Percentiles rank a stretch among this genome's conserved stretches.
Conservation (phyloP, 371 early-diverging fungal genomes). For the Mortierella sp. region DNA sequence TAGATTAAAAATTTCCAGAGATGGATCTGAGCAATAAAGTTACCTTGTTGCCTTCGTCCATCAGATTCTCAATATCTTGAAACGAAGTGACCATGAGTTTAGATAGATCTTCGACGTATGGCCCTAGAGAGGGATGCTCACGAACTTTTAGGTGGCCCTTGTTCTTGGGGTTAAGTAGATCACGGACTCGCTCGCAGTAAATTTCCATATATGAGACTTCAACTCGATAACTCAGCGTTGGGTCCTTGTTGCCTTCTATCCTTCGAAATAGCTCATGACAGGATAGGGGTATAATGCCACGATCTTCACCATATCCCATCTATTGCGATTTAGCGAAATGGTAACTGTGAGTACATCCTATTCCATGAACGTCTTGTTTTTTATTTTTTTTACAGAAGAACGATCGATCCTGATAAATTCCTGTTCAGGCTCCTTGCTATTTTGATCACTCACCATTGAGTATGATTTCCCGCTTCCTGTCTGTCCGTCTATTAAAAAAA, state of each 20-base stretch:
- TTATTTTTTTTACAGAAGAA: no score
- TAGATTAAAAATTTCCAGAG: background rate
- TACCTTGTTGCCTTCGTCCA: constrained; percentile 93
- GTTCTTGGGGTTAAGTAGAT: constrained; percentile 86
- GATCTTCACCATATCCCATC: constrained; percentile 81
- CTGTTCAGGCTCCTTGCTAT: background rate
- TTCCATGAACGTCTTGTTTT: background rate
- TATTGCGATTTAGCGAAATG: constrained; percentile 16
- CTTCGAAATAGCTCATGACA: constrained; percentile 84
- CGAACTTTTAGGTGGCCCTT: constrained; percentile 86
- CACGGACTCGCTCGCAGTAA: constrained; percentile 91
- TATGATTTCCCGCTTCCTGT: constrained; percentile 90
- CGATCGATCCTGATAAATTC: constrained; percentile 8
- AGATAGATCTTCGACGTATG: constrained; percentile 93
- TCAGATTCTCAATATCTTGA: constrained; percentile 80
- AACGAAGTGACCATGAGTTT: constrained; percentile 85
- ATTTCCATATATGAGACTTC: constrained; percentile 91
- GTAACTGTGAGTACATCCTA: background rate
- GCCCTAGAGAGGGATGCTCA: constrained; percentile 91
- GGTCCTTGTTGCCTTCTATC: constrained; percentile 62
- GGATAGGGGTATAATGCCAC: constrained; percentile 88
- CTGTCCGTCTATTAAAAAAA: constrained; percentile 76
- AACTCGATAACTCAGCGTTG: constrained; percentile 72
- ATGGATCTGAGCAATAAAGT: background rate
- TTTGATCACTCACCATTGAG: constrained; percentile 76